Conservation (phyloP, 192 early-diverging fungal species). For the Phlyctochytrium bullatum region DNA sequence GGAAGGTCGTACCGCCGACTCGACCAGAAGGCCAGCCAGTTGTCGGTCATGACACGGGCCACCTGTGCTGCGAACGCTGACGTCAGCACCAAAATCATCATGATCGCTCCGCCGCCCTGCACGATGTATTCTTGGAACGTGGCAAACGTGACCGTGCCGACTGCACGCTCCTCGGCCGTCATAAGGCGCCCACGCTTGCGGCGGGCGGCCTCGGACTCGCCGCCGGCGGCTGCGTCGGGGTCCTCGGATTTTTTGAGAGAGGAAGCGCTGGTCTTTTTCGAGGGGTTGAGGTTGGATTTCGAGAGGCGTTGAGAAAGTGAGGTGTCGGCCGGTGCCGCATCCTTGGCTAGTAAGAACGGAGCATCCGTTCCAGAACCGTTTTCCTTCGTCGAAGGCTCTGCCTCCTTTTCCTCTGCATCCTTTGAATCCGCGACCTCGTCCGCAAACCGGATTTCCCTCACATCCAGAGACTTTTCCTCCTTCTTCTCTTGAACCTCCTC, state of each 20-base stretch:
- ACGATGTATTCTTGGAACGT: neutral
- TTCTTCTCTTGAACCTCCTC: slow-evolving; percentile 14
- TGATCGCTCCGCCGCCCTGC: slow-evolving; percentile 3
- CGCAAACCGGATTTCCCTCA: too few species aligned
- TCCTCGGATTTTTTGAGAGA: neutral
- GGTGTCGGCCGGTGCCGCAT: too few species aligned
- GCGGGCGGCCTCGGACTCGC: too few species aligned
- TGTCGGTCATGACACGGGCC: slow-evolving; percentile 47
- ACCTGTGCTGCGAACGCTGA: slow-evolving; percentile 45
- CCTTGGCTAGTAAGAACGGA: neutral
- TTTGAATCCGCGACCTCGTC: too few species aligned
- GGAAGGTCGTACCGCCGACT: slow-evolving; percentile 5
- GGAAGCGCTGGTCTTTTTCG: neutral
- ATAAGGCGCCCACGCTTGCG: neutral
- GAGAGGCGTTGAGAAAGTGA: too few species aligned
- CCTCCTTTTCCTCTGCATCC: neutral
- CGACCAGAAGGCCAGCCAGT: slow-evolving; percentile 61
- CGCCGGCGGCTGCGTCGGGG: too few species aligned
- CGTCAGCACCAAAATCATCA: slow-evolving; percentile 22
- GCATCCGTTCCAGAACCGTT: neutral
- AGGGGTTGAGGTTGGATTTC: neutral
- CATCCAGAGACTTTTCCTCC: too few species aligned
- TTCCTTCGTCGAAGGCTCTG: neutral
- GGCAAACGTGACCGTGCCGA: neutral
- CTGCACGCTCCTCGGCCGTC: neutral